Evolutionary conservation across 2,329 filamentous ascomycete genomes (phyloP).

Genomic region (Penicillium sp.): DNA sequence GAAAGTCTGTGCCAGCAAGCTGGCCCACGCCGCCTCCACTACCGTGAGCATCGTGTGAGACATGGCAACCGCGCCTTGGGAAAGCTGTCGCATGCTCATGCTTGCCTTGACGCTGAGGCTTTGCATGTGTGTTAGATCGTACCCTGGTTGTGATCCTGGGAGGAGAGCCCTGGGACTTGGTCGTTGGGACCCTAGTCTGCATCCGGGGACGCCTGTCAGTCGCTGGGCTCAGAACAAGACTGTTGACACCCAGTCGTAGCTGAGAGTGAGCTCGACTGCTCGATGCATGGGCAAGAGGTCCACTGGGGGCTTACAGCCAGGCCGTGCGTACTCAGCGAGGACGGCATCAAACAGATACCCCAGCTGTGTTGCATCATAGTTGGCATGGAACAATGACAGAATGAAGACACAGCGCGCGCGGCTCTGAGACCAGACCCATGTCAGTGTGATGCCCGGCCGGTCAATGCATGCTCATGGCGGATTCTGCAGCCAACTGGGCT

Average conservation of each 20-base stretch:
- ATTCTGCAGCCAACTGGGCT: conserved; percentile 6
- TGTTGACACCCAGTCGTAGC: background rate
- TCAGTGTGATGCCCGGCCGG: background rate
- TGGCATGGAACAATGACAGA: conserved; percentile 1
- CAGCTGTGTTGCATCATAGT: background rate
- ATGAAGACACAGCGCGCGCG: background rate
- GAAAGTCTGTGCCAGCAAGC: background rate
- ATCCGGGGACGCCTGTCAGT: background rate
- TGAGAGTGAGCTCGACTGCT: background rate
- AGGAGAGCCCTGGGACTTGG: background rate
- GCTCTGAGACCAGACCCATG: background rate
- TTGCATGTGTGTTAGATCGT: conserved; percentile 2
- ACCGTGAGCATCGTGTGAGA: conserved; percentile 4
- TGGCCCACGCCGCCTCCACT: conserved; percentile 5
- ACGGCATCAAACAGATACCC: background rate
- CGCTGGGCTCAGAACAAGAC: background rate
- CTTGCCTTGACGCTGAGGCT: conserved; percentile 2
- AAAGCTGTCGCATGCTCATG: conserved; percentile 3
- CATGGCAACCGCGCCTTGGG: background rate
- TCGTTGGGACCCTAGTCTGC: background rate
- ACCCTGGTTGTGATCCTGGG: background rate
- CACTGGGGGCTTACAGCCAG: background rate
- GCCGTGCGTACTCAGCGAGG: background rate
- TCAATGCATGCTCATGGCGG: conserved; percentile 8
- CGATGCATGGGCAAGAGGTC: background rate